These are phyloP conservation scores for Tetrahymena elliotti DNA, from an alignment of 73 alveolate genomes.

Conservation along the genomic window DNA sequence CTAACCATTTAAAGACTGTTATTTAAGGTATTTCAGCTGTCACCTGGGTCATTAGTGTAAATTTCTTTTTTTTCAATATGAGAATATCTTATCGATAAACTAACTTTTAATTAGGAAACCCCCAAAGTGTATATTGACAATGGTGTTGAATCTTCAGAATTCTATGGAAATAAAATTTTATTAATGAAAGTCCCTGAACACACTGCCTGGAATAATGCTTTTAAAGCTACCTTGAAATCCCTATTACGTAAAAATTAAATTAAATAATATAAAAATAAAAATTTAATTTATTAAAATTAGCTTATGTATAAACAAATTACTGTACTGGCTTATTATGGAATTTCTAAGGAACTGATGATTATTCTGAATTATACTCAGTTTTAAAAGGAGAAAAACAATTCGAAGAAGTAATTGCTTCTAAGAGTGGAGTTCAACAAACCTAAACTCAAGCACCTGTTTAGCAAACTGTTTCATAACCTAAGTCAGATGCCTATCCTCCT, in stretches of 20 bases:
- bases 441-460: neutral
- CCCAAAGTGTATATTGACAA: neutral
- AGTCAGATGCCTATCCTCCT: neutral
- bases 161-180: neutral
- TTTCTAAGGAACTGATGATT: neutral
- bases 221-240: neutral
- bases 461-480: neutral
- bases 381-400: neutral
- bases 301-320: neutral
- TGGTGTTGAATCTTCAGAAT: neutral
- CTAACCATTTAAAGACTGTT: neutral
- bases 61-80: neutral
- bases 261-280: neutral
- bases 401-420: neutral
- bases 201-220: constrained; percentile 2
- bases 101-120: neutral
- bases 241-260: neutral
- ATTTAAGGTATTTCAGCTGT: neutral
- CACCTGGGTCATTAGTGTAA: neutral
- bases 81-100: neutral
- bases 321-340: neutral
- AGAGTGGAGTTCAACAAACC: neutral
- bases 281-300: neutral
- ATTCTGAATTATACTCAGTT: neutral
- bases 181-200: neutral